A percentile compares a stretch with the other conserved stretches of the same genome.
phyloP scores from a whole-genome alignment of 306 rosid species.

The Cucurbita ficifolia region DNA sequence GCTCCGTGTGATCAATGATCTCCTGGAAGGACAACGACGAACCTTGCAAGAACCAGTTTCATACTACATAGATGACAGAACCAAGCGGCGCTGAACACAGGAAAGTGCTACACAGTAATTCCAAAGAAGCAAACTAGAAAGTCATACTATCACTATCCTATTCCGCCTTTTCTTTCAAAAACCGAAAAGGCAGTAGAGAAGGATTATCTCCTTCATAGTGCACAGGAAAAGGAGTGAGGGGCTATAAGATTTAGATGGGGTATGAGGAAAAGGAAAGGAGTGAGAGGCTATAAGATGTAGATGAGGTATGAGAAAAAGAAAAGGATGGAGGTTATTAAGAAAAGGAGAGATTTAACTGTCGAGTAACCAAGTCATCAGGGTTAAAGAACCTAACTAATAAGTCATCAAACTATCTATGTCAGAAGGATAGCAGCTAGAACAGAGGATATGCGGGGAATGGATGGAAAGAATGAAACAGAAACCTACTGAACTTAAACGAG shows the following conservation, averaged over 20 bases:
- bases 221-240: slow-evolving; percentile 1
- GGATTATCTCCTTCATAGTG: not conserved
- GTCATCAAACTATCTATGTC: not conserved
- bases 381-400: slow-evolving; percentile 2
- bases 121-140: not conserved
- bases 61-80: not conserved
- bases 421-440: not conserved
- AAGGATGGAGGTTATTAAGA: not conserved
- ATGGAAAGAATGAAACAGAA: slow-evolving; percentile 6
- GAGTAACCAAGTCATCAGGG: not conserved
- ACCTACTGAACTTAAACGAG: not conserved
- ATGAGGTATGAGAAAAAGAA: not conserved
- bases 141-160: not conserved
- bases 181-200: slow-evolving; percentile 4
- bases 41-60: not conserved
- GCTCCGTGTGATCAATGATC: not conserved
- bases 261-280: not conserved
- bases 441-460: not conserved
- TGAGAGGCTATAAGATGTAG: not conserved
- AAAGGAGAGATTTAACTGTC: not conserved
- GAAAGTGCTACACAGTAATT: not conserved
- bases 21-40: not conserved
- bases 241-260: not conserved
- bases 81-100: not conserved
- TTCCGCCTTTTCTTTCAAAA: slow-evolving; percentile 8